Percentiles rank a stretch among this genome's conserved stretches.
Evolutionary conservation across 2,329 filamentous ascomycete genomes (phyloP).

Genomic region (Alternaria alternata): DNA sequence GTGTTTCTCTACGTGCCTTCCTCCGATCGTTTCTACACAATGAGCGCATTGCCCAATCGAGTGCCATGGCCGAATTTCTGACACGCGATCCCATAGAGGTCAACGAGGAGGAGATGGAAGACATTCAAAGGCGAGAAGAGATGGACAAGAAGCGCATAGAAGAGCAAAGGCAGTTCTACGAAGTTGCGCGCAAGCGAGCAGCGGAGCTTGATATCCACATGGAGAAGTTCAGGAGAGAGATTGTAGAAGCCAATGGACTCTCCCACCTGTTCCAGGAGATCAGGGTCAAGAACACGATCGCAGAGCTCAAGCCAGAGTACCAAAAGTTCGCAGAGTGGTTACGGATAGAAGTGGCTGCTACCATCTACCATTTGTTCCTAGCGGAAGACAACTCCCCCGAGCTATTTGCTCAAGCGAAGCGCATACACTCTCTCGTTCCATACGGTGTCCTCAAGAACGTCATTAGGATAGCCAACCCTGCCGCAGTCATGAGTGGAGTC

Average conservation of each 20-base stretch:
- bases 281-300: conserved; percentile 84
- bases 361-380: conserved; percentile 95
- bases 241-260: conserved; percentile 81
- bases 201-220: conserved; percentile 96
- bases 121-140: conserved; percentile 79
- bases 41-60: conserved; percentile 81
- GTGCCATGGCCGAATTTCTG: conserved; percentile 85
- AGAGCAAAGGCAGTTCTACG: conserved; percentile 93
- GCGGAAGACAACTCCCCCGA: conserved; percentile 98
- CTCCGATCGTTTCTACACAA: conserved; percentile 87
- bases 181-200: conserved; percentile 89
- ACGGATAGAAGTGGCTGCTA: conserved; percentile 94
- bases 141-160: conserved; percentile 89
- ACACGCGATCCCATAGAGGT: conserved; percentile 74
- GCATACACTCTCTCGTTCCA: conserved; percentile 92
- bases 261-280: conserved; percentile 94
- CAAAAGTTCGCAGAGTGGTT: conserved; percentile 99
- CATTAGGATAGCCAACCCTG: conserved; percentile 94
- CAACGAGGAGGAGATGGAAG: conserved; percentile 82
- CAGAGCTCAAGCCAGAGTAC: conserved; percentile 91
- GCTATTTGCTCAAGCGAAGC: conserved; percentile 90
- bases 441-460: conserved; percentile 96
- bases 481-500: conserved; percentile 94
- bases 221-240: conserved; percentile 77
- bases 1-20: conserved; percentile 90